Evolutionary conservation across 164 flowering plant genomes (phyloP).

Genomic region (Santalum album): DNA sequence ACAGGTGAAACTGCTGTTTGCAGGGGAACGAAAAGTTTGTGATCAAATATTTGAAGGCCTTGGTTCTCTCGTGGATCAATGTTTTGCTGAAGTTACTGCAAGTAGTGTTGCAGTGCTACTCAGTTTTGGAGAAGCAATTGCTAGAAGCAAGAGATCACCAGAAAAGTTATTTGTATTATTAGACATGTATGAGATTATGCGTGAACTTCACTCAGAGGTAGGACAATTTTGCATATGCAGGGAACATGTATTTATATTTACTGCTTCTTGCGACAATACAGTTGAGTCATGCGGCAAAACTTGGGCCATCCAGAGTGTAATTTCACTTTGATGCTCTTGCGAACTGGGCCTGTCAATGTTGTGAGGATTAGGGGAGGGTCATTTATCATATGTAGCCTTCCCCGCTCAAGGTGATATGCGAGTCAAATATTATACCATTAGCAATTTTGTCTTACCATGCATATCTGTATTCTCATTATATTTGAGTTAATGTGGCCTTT

Average conservation of each 20-base stretch:
- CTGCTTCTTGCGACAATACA: background rate
- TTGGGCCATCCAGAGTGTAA: background rate
- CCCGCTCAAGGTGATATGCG: too few species aligned
- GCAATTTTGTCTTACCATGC: too few species aligned
- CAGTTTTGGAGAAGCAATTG: constrained; percentile 19
- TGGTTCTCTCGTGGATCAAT: constrained; percentile 1
- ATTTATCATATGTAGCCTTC: too few species aligned
- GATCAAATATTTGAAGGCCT: constrained; percentile 11
- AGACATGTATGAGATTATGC: constrained; percentile 17
- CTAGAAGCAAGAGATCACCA: constrained; percentile 12
- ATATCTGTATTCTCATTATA: too few species aligned
- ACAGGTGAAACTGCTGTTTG: constrained; percentile 6
- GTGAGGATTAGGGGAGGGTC: too few species aligned
- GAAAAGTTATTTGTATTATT: constrained; percentile 21
- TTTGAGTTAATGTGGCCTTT: too few species aligned
- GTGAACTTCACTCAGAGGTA: constrained; percentile 7
- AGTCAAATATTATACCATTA: too few species aligned
- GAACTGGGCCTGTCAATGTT: too few species aligned
- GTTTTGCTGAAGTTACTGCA: constrained; percentile 12
- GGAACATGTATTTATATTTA: background rate
- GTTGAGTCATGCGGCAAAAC: background rate
- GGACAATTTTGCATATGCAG: background rate
- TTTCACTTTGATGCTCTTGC: too few species aligned
- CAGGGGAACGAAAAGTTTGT: constrained; percentile 7
- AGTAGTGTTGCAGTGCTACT: constrained; percentile 14